Conservation (phyloP, 2,329 filamentous ascomycete species). For the Harringtonia lauricola region DNA sequence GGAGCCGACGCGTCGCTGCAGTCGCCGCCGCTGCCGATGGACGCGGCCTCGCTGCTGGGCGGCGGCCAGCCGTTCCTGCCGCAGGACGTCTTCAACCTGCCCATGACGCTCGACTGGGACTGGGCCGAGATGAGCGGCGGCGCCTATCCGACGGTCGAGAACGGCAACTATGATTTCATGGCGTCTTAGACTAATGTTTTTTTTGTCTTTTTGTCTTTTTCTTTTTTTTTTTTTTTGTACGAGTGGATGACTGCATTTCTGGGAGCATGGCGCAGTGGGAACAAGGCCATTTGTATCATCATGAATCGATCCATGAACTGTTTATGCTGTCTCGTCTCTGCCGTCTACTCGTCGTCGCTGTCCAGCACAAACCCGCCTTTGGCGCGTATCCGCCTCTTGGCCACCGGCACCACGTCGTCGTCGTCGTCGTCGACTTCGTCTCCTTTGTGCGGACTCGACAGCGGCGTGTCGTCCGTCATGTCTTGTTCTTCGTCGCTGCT, state of each 20-base stretch:
- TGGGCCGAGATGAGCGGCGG: conserved; percentile 60
- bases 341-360: conserved; percentile 48
- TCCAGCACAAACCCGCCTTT: conserved; percentile 46
- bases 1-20: too few relatives aligned
- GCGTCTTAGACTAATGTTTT: too few relatives aligned
- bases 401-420: conserved; percentile 23
- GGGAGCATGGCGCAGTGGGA: too few relatives aligned
- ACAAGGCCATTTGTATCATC: too few relatives aligned
- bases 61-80: conserved; percentile 75
- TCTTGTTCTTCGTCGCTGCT: not conserved
- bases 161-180: conserved; percentile 37
- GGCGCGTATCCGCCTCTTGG: conserved; percentile 29
- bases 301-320: too few relatives aligned
- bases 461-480: not conserved
- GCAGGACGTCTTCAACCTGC: conserved; percentile 89
- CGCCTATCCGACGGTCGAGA: conserved; percentile 52
- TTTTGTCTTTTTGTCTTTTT: too few relatives aligned
- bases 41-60: conserved; percentile 41
- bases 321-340: too few relatives aligned
- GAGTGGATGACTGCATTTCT: too few relatives aligned
- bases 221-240: too few relatives aligned
- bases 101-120: conserved; percentile 91
- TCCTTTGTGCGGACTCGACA: not conserved
- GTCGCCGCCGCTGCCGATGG: conserved; percentile 23
- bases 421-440: not conserved